Evolutionary conservation across 371 early-diverging fungal genomes (phyloP).

Genomic region (Mucor lusitanicus): DNA sequence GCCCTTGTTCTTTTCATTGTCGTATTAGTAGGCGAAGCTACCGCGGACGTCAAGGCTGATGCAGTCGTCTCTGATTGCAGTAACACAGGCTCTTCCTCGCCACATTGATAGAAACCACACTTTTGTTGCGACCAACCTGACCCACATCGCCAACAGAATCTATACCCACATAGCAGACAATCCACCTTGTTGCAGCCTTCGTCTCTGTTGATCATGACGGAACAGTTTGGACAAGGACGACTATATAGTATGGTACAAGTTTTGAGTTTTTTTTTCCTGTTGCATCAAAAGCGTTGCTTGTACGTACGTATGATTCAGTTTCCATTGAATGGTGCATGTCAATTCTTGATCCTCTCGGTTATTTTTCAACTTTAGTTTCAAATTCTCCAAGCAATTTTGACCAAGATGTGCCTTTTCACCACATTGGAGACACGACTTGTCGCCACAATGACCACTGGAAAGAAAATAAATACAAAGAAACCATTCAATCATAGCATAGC

Average conservation of each 20-base stretch:
- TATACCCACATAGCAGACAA: constrained; percentile 70
- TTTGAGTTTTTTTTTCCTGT: background rate
- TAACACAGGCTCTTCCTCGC: constrained; percentile 7
- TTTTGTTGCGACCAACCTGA: constrained; percentile 45
- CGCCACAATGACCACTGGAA: constrained; percentile 32
- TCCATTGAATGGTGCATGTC: constrained; percentile 49
- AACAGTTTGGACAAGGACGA: constrained; percentile 72
- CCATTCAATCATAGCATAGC: too few relatives aligned
- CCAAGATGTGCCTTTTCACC: constrained; percentile 47
- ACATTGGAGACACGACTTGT: constrained; percentile 55
- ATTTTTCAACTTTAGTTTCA: constrained; percentile 27
- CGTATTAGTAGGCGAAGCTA: background rate
- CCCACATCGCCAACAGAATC: constrained; percentile 71
- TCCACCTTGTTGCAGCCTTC: constrained; percentile 83
- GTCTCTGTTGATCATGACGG: constrained; percentile 72
- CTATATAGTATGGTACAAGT: constrained; percentile 14
- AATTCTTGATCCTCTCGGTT: constrained; percentile 21
- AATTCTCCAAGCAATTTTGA: constrained; percentile 47
- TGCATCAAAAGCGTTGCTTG: background rate
- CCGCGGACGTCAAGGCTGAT: background rate
- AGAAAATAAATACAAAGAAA: background rate
- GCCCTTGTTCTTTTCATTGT: background rate
- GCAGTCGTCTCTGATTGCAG: background rate
- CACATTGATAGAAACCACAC: constrained; percentile 47
- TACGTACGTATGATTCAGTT: constrained; percentile 48